A percentile compares a stretch with the other conserved stretches of the same genome.
Evolutionary conservation across 2,329 filamentous ascomycete species (phyloP).

Genomic region (Alternaria consortialis): DNA sequence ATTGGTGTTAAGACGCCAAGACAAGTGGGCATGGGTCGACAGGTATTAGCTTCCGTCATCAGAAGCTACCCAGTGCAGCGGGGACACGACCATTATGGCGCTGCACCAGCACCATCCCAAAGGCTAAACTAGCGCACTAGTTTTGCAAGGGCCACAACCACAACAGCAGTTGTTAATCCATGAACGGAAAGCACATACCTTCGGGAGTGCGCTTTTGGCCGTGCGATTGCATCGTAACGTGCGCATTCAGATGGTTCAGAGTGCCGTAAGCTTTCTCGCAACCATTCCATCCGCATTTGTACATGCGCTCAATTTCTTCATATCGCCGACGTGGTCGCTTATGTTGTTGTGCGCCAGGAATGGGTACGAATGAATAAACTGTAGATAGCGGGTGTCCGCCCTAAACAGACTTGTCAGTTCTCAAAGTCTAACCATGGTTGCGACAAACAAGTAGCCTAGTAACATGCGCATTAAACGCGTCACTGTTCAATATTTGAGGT

Average conservation of each 20-base stretch:
- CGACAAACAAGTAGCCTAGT: neutral
- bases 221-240: slow-evolving; percentile 99
- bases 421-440: neutral
- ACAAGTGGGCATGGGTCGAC: slow-evolving; percentile 49
- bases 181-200: slow-evolving; percentile 69
- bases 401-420: slow-evolving; percentile 38
- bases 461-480: slow-evolving; percentile 1
- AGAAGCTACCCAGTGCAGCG: slow-evolving; percentile 58
- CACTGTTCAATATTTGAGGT: neutral
- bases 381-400: slow-evolving; percentile 68
- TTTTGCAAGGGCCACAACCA: slow-evolving; percentile 40
- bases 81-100: slow-evolving; percentile 62
- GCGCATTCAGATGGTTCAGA: slow-evolving; percentile 94
- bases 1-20: slow-evolving; percentile 43
- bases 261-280: slow-evolving; percentile 99
- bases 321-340: slow-evolving; percentile 93
- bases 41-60: slow-evolving; percentile 56
- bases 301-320: slow-evolving; percentile 99
- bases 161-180: slow-evolving; percentile 21
- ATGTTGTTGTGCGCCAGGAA: slow-evolving; percentile 95
- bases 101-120: slow-evolving; percentile 55
- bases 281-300: slow-evolving; percentile 98
- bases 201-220: slow-evolving; percentile 94
- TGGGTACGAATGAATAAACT: slow-evolving; percentile 98
- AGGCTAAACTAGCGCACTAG: slow-evolving; percentile 45